A percentile compares a stretch with the other conserved stretches of the same genome.
These are phyloP conservation scores for Lactarius hatsudake DNA, from an alignment of 768 basidiomycete species.

Conservation along the genomic window DNA sequence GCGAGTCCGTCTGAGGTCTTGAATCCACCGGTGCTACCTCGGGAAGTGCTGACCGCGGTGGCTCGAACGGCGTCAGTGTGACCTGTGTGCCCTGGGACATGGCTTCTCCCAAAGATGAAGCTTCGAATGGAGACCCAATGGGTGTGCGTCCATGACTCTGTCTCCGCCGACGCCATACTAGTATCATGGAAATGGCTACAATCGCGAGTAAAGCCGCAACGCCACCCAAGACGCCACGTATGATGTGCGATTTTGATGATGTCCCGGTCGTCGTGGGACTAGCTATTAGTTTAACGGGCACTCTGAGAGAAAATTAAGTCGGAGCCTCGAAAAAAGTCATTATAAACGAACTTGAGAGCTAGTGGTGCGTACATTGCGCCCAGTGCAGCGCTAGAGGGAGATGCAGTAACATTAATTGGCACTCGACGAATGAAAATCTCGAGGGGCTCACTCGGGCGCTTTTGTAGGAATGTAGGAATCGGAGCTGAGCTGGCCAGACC, in stretches of 20 bases:
- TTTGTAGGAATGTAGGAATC: too few species aligned
- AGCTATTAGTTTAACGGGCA: neutral
- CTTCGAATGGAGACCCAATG: neutral
- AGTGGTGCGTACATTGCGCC: slow-evolving; percentile 30
- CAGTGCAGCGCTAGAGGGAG: slow-evolving; percentile 23
- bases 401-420: neutral
- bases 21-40: neutral
- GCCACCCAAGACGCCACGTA: slow-evolving; percentile 11
- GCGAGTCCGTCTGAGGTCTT: neutral
- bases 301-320: neutral
- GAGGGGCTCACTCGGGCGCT: slow-evolving; percentile 14
- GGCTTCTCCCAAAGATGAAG: neutral
- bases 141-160: neutral
- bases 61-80: slow-evolving; percentile 6
- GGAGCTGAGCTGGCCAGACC: too few species aligned
- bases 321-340: neutral
- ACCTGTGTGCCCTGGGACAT: neutral
- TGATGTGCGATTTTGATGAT: slow-evolving; percentile 1
- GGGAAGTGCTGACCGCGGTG: neutral
- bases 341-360: slow-evolving; percentile 25
- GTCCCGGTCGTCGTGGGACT: too few species aligned
- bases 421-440: neutral
- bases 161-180: slow-evolving; percentile 12
- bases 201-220: slow-evolving; percentile 1
- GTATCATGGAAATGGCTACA: neutral